Conservation (phyloP, 2,329 filamentous ascomycete species). For the Cladosporium colombiae region DNA sequence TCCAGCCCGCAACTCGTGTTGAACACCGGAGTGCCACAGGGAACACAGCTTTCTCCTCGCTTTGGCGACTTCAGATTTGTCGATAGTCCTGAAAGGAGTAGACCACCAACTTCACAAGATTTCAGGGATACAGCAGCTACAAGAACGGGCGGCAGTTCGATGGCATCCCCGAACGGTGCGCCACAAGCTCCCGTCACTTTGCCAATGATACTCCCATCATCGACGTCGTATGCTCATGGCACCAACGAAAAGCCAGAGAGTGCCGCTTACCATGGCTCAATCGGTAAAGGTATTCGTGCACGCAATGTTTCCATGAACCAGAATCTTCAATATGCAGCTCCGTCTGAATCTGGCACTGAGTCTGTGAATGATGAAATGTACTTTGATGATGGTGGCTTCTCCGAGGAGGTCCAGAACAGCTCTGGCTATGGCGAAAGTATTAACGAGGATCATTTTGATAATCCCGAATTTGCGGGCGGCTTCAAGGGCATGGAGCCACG, state of each 20-base stretch:
- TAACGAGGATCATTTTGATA: slow-evolving; percentile 42
- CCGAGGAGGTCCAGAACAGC: slow-evolving; percentile 1
- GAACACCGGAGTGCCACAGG: not conserved
- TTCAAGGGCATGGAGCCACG: slow-evolving; percentile 15
- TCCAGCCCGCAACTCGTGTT: not conserved
- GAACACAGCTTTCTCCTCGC: slow-evolving; percentile 9
- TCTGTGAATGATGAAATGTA: slow-evolving; percentile 37
- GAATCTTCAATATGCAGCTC: slow-evolving; percentile 22
- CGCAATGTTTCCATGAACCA: slow-evolving; percentile 20
- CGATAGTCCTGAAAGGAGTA: slow-evolving; percentile 22
- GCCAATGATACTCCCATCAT: slow-evolving; percentile 1
- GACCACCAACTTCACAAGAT: slow-evolving; percentile 18
- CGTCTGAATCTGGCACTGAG: not conserved
- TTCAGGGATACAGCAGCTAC: not conserved
- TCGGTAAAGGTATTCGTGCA: slow-evolving; percentile 22
- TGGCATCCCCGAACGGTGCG: not conserved
- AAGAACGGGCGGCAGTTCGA: not conserved
- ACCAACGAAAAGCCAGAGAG: slow-evolving; percentile 20
- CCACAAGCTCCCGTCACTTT: not conserved
- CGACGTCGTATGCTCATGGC: slow-evolving; percentile 12
- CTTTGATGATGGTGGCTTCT: slow-evolving; percentile 40
- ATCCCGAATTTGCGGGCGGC: slow-evolving; percentile 22
- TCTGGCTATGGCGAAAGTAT: slow-evolving; percentile 24
- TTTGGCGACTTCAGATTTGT: slow-evolving; percentile 26
- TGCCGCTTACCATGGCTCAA: slow-evolving; percentile 22